Evolutionary conservation across 106 monocot genomes (phyloP).

Genomic region (Dioscorea dumetorum): DNA sequence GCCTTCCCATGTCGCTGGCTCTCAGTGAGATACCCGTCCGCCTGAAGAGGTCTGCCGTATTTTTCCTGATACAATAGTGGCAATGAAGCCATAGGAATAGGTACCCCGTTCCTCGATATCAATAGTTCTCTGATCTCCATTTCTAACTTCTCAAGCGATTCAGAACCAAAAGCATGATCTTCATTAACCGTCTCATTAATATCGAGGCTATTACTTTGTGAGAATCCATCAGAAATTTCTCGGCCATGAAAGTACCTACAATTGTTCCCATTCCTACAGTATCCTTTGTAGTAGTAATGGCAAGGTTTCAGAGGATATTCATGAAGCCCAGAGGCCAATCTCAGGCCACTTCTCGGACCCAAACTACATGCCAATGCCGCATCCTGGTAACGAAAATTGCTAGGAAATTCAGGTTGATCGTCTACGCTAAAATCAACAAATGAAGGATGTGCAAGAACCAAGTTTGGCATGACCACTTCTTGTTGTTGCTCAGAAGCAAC

Average conservation of each 20-base stretch:
- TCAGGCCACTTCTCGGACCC: constrained; percentile 11
- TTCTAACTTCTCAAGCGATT: constrained; percentile 55
- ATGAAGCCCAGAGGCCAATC: constrained; percentile 18
- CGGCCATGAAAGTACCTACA: constrained; percentile 62
- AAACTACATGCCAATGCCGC: neutral
- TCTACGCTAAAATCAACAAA: constrained; percentile 8
- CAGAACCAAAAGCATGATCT: constrained; percentile 16
- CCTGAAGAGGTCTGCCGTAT: constrained; percentile 74
- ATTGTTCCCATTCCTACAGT: constrained; percentile 64
- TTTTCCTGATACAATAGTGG: constrained; percentile 68
- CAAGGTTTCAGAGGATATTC: constrained; percentile 36
- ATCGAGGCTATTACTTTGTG: neutral
- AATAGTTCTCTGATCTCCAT: constrained; percentile 68
- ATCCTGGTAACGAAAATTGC: constrained; percentile 17
- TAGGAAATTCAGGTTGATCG: constrained; percentile 1
- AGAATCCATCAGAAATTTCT: constrained; percentile 4
- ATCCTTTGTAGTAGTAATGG: constrained; percentile 56
- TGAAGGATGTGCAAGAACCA: constrained; percentile 8
- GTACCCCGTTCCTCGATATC: constrained; percentile 37
- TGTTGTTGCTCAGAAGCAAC: constrained; percentile 6
- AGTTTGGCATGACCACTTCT: constrained; percentile 1
- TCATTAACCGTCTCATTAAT: constrained; percentile 14
- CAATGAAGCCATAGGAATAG: constrained; percentile 67
- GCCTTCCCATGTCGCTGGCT: constrained; percentile 86
- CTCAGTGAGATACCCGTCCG: constrained; percentile 83